A percentile compares a stretch with the other conserved stretches of the same genome.
Evolutionary conservation across 495 filamentous ascomycete species (phyloP).

Genomic region (Neurospora terricola): DNA sequence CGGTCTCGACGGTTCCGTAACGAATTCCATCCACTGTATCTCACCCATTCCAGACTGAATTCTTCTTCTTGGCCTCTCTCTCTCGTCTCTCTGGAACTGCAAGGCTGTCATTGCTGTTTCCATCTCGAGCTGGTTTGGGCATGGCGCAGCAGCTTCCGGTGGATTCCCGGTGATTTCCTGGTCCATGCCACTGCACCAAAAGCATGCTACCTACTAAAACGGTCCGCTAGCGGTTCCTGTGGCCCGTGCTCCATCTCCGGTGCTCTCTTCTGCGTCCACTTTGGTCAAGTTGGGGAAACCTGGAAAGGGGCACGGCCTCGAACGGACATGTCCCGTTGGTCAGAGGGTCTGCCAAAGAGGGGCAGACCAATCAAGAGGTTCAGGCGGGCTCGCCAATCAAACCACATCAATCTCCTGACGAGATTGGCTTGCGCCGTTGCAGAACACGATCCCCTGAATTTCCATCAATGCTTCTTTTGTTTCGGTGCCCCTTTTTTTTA

Average conservation of each 20-base stretch:
- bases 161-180: not conserved
- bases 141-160: not conserved
- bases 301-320: not conserved
- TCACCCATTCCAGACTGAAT: not conserved
- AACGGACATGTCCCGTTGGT: not conserved
- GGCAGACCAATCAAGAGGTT: not conserved
- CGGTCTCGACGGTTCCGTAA: not conserved
- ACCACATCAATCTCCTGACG: slow-evolving; percentile 16
- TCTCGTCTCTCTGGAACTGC: not conserved
- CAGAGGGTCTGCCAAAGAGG: not conserved
- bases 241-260: not conserved
- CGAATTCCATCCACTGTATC: not conserved
- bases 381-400: slow-evolving; percentile 11
- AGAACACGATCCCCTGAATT: not conserved
- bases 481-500: not conserved
- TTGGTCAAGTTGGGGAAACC: not conserved
- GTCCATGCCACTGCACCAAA: not conserved
- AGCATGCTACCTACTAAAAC: not conserved
- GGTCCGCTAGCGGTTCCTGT: not conserved
- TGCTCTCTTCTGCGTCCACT: not conserved
- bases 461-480: not conserved
- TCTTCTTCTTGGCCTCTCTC: not conserved
- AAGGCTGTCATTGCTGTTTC: not conserved
- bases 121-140: not conserved
- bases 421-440: slow-evolving; percentile 14